phyloP scores from a whole-genome alignment of 1,284 basidiomycete genomes.

The Vanrija sp. region DNA sequence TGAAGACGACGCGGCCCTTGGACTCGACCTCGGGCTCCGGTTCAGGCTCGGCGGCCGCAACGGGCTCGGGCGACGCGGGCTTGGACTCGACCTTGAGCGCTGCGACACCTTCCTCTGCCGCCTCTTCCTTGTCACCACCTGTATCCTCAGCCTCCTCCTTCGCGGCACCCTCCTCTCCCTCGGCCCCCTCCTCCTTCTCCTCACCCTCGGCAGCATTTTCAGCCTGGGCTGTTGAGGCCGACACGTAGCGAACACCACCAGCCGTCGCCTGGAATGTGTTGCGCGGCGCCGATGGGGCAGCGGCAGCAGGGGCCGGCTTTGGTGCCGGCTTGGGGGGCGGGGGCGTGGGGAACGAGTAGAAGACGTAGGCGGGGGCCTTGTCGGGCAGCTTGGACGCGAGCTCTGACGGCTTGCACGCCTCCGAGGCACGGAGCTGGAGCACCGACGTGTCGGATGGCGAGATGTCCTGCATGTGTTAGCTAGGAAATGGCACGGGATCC shows the following conservation, averaged over 20 bases:
- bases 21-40: slow-evolving; percentile 1
- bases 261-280: slow-evolving; percentile 42
- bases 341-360: slow-evolving; percentile 65
- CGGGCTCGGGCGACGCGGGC: slow-evolving; percentile 2
- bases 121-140: slow-evolving; percentile 6
- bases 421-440: slow-evolving; percentile 34
- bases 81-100: slow-evolving; percentile 1
- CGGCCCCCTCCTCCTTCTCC: not conserved
- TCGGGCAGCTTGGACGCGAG: slow-evolving; percentile 44
- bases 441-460: slow-evolving; percentile 24
- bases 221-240: slow-evolving; percentile 5
- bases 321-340: slow-evolving; percentile 22
- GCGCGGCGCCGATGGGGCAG: slow-evolving; percentile 16
- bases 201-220: slow-evolving; percentile 10
- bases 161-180: not conserved
- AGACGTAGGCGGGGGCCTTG: slow-evolving; percentile 56
- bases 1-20: slow-evolving; percentile 59
- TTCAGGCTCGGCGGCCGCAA: not conserved
- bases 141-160: slow-evolving; percentile 7
- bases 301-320: slow-evolving; percentile 1
- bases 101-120: slow-evolving; percentile 7
- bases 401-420: slow-evolving; percentile 48
- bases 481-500: no score
- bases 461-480: slow-evolving; percentile 30
- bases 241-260: slow-evolving; percentile 34